Conservation (phyloP, 2,329 filamentous ascomycete species). For the Amauroascus niger region DNA sequence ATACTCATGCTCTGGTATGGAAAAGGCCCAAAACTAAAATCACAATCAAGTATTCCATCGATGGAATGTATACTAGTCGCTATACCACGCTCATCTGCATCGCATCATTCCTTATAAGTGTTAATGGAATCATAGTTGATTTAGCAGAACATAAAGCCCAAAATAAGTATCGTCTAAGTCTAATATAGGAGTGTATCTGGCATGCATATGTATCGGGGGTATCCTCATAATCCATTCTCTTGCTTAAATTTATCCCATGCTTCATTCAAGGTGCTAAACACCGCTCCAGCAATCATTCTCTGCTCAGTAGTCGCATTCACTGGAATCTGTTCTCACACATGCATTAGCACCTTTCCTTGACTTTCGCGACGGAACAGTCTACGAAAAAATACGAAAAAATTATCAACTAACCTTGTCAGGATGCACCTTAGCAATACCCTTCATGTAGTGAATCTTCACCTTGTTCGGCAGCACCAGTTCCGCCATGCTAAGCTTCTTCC, state of each 20-base stretch:
- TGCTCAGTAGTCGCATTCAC: constrained; percentile 57
- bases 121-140: neutral
- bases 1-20: neutral
- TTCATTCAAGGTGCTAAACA: constrained; percentile 57
- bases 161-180: constrained; percentile 3
- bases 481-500: constrained; percentile 93
- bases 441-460: constrained; percentile 98
- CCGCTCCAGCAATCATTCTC: constrained; percentile 55
- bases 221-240: constrained; percentile 47
- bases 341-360: constrained; percentile 11
- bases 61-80: neutral
- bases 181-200: neutral
- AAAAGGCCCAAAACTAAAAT: neutral
- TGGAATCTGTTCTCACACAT: constrained; percentile 41
- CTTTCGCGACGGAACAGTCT: neutral
- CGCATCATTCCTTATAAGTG: neutral
- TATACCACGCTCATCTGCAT: neutral
- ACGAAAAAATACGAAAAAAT: constrained; percentile 3
- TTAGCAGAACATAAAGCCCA: neutral
- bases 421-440: constrained; percentile 96
- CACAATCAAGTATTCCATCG: neutral
- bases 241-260: constrained; percentile 60
- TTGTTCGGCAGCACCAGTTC: constrained; percentile 87
- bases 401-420: constrained; percentile 76
- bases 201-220: neutral